phyloP scores from a whole-genome alignment of 495 filamentous ascomycete species.

The Aspergillus nanangensis region DNA sequence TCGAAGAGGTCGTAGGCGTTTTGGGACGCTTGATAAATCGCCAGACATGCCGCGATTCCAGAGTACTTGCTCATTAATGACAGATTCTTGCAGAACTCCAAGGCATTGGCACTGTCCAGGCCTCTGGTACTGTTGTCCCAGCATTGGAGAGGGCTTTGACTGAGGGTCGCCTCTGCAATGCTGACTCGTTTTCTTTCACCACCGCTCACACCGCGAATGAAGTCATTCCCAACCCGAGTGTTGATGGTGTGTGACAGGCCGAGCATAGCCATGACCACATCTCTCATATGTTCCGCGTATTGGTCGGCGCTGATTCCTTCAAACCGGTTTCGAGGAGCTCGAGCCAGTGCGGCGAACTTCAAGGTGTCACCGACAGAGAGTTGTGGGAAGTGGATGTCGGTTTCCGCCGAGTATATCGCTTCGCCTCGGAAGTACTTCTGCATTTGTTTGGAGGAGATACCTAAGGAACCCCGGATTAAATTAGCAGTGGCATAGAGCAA shows the following conservation, averaged over 20 bases:
- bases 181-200: slow-evolving; percentile 71
- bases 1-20: slow-evolving; percentile 67
- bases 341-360: slow-evolving; percentile 51
- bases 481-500: neutral
- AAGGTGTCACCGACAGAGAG: slow-evolving; percentile 61
- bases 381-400: slow-evolving; percentile 61
- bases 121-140: slow-evolving; percentile 87
- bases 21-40: slow-evolving; percentile 78
- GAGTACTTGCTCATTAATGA: slow-evolving; percentile 69
- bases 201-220: slow-evolving; percentile 77
- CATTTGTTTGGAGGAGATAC: slow-evolving; percentile 57
- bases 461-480: neutral
- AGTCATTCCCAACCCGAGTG: slow-evolving; percentile 62
- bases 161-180: slow-evolving; percentile 56
- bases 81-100: slow-evolving; percentile 66
- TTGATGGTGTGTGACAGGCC: slow-evolving; percentile 52
- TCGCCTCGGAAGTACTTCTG: slow-evolving; percentile 60
- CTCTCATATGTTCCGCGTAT: slow-evolving; percentile 42
- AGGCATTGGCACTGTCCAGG: slow-evolving; percentile 74
- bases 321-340: slow-evolving; percentile 39
- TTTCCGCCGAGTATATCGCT: slow-evolving; percentile 58
- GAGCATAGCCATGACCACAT: slow-evolving; percentile 58
- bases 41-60: slow-evolving; percentile 69
- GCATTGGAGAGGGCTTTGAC: slow-evolving; percentile 63
- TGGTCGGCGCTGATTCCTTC: slow-evolving; percentile 37